These are phyloP conservation scores for Colletotrichum sp. DNA, from an alignment of 2,329 filamentous ascomycete genomes.

Conservation along the genomic window DNA sequence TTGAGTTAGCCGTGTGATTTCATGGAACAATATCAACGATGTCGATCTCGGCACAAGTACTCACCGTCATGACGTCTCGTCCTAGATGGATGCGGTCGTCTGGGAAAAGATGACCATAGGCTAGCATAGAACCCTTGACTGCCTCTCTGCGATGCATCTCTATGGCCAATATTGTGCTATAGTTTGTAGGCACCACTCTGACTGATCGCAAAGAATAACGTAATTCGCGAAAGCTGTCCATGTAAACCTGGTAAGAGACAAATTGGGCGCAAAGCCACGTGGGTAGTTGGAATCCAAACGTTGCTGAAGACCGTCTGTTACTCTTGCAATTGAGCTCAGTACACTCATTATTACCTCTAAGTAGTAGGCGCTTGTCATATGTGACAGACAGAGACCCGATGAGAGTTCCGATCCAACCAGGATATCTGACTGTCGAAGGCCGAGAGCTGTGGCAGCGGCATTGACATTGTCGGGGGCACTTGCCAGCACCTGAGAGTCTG, in stretches of 20 bases:
- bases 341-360: not conserved
- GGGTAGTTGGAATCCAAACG: not conserved
- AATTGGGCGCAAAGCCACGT: not conserved
- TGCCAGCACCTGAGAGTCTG: not conserved
- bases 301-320: fast-evolving
- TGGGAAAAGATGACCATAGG: not conserved
- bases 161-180: fast-evolving
- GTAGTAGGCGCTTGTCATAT: not conserved
- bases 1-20: not conserved
- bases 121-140: not conserved
- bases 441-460: not conserved
- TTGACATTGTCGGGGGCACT: not conserved
- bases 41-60: not conserved
- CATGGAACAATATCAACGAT: no score
- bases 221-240: not conserved
- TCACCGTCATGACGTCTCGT: fast-evolving
- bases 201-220: not conserved
- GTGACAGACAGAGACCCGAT: not conserved
- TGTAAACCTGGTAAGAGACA: not conserved
- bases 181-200: fast-evolving
- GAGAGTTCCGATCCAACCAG: not conserved
- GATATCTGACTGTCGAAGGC: not conserved
- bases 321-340: not conserved
- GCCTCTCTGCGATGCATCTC: fast-evolving
- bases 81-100: fast-evolving